These are phyloP conservation scores for Knufia petricola DNA, from an alignment of 2,329 filamentous ascomycete species.

Conservation along the genomic window DNA sequence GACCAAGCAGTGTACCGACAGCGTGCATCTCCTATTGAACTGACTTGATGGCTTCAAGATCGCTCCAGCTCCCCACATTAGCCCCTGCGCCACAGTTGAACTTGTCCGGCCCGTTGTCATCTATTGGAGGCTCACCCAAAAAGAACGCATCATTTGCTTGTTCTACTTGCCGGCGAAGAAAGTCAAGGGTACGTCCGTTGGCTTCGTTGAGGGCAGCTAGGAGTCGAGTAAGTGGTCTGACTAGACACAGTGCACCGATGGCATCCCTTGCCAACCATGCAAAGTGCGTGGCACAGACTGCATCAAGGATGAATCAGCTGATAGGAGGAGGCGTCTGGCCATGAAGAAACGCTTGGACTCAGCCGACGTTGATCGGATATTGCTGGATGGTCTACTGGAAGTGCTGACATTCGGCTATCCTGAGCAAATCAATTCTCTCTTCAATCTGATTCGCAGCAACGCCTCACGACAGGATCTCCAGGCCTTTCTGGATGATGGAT, in stretches of 20 bases:
- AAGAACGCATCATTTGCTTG: neutral
- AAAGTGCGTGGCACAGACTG: neutral
- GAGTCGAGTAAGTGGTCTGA: neutral
- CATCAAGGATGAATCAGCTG: conserved; percentile 1
- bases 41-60: neutral
- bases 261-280: neutral
- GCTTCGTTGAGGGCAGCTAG: neutral
- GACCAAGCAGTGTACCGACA: neutral
- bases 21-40: neutral
- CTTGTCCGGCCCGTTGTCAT: too few relatives aligned
- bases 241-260: neutral
- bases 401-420: neutral
- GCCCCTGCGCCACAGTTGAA: too few relatives aligned
- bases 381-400: neutral
- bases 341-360: neutral
- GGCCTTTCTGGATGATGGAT: neutral
- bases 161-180: neutral
- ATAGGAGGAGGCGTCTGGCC: neutral
- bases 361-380: neutral
- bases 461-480: neutral
- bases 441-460: neutral
- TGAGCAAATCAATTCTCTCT: neutral
- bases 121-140: too few relatives aligned
- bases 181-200: neutral
- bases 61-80: too few relatives aligned